Conservation (phyloP, 208 protist genomes). For the Trypanosoma avium region DNA sequence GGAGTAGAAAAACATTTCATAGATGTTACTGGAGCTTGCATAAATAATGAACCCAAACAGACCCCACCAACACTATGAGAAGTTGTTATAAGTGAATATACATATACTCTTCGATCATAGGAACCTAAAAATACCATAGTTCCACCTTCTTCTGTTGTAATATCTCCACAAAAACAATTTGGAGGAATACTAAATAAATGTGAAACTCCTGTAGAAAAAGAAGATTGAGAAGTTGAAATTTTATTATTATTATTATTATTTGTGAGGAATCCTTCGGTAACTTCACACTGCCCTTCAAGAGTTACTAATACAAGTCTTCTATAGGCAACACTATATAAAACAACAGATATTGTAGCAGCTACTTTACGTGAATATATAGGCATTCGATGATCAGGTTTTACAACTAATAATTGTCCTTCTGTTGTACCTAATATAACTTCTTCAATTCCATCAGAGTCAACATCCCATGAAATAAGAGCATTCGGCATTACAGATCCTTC, state of each 20-base stretch:
- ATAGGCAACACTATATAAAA: constrained; percentile 57
- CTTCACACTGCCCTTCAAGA: constrained; percentile 86
- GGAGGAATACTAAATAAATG: constrained; percentile 70
- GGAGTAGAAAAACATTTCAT: constrained; percentile 66
- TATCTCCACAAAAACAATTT: constrained; percentile 79
- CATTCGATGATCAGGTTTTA: constrained; percentile 67
- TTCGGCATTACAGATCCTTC: constrained; percentile 85
- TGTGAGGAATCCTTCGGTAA: constrained; percentile 66
- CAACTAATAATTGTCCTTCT: constrained; percentile 71
- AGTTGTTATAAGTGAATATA: constrained; percentile 75
- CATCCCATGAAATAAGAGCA: constrained; percentile 72
- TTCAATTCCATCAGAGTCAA: constrained; percentile 78
- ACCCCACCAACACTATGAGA: constrained; percentile 28
- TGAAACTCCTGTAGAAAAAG: constrained; percentile 1
- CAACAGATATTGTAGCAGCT: constrained; percentile 81
- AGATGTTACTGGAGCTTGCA: constrained; percentile 73
- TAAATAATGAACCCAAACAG: constrained; percentile 70
- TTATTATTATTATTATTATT: not conserved
- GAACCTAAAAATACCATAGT: constrained; percentile 72
- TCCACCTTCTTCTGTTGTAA: constrained; percentile 34
- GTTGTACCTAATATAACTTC: constrained; percentile 87
- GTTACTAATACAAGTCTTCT: constrained; percentile 73
- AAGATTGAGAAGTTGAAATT: not conserved
- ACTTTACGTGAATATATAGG: constrained; percentile 63
- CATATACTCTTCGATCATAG: constrained; percentile 77